A percentile compares a stretch with the other conserved stretches of the same genome.
Evolutionary conservation across 441 rosid genomes (phyloP).

Genomic region (Jatropha podagrica): DNA sequence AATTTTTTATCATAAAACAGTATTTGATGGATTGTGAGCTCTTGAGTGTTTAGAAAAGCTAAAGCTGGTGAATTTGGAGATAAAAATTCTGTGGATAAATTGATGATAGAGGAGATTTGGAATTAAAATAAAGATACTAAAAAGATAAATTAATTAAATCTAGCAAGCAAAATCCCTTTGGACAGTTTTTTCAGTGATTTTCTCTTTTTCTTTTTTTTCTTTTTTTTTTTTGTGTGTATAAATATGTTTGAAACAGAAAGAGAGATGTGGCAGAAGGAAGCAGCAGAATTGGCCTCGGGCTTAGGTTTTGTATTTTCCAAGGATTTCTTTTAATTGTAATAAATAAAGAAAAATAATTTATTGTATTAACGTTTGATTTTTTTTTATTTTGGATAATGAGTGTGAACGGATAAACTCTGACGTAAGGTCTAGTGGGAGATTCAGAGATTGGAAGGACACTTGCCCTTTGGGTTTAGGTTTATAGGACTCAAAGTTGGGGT

Average conservation of each 20-base stretch:
- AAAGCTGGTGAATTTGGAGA: not conserved
- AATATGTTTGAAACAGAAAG: conserved; percentile 17
- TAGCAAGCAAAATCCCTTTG: not conserved
- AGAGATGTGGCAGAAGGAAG: conserved; percentile 25
- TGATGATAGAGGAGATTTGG: not conserved
- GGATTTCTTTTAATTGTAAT: not conserved
- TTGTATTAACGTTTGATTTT: not conserved
- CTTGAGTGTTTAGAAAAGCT: not conserved
- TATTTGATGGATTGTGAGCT: not conserved
- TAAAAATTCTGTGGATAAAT: conserved; percentile 15
- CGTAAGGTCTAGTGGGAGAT: conserved; percentile 12
- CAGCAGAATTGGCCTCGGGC: not conserved
- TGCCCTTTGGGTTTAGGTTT: not conserved
- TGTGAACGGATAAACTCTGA: conserved; percentile 20
- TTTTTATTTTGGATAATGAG: conserved; percentile 8
- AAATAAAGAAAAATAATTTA: conserved; percentile 8
- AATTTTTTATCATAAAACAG: not conserved
- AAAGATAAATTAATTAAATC: not conserved
- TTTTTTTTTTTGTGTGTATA: not conserved
- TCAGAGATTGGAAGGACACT: not conserved
- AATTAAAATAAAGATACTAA: not conserved
- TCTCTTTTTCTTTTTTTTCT: too few species aligned
- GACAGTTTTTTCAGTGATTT: conserved; percentile 1
- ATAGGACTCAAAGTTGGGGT: not conserved
- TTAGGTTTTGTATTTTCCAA: conserved; percentile 4